Conservation (phyloP, 176 grass and related monocot genomes). For the Pontederia crassipes region DNA sequence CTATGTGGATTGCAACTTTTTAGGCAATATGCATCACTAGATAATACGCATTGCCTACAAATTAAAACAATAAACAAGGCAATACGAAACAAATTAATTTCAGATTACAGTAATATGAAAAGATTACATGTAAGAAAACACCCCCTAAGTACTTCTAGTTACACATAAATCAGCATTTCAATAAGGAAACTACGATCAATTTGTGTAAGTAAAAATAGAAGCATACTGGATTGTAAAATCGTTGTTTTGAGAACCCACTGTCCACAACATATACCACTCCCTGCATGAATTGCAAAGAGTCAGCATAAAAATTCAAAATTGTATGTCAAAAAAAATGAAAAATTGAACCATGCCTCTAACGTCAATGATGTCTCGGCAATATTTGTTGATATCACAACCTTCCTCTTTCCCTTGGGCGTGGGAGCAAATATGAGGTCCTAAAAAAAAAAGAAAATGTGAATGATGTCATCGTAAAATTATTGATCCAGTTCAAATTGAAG, state of each 20-base stretch:
- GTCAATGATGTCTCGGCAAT: constrained; percentile 97
- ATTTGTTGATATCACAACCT: constrained; percentile 97
- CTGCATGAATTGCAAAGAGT: constrained; percentile 35
- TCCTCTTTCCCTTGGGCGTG: constrained; percentile 77
- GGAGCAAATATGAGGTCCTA: constrained; percentile 89
- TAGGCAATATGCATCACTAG: no score
- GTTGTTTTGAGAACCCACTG: constrained; percentile 97
- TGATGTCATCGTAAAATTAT: no score
- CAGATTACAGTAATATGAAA: no score
- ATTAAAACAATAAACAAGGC: no score
- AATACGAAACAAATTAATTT: no score
- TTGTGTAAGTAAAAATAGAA: constrained; percentile 4
- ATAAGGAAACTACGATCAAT: not conserved
- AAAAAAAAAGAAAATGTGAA: not conserved
- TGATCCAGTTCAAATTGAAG: not conserved
- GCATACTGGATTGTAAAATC: constrained; percentile 91
- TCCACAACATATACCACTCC: constrained; percentile 82
- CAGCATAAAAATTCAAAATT: constrained; percentile 7
- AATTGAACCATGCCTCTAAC: constrained; percentile 52
- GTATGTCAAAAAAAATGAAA: not conserved
- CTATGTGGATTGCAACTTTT: no score
- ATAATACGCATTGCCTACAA: no score
- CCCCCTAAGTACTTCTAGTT: no score
- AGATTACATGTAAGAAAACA: no score
- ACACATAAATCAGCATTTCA: not conserved